These are phyloP conservation scores for Globisporangium yorkense DNA, from an alignment of 352 stramenopile species.

Conservation along the genomic window DNA sequence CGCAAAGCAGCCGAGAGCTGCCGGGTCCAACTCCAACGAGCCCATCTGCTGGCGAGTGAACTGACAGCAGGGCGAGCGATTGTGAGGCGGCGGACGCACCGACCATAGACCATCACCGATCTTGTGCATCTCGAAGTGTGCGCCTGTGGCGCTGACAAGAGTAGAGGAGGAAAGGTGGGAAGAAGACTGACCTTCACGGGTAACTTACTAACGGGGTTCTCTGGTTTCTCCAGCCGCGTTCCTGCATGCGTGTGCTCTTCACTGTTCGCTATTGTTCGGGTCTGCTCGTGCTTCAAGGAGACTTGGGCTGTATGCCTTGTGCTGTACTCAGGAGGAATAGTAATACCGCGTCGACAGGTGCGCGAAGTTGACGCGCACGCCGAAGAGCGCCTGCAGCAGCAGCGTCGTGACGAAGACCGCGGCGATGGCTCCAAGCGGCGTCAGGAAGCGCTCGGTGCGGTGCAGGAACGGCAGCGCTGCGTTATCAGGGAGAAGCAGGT, in stretches of 20 bases:
- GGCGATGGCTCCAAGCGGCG: constrained; percentile 74
- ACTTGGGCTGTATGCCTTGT: neutral
- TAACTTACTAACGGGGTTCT: neutral
- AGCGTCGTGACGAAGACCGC: constrained; percentile 80
- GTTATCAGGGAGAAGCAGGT: neutral
- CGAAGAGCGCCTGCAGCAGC: constrained; percentile 66
- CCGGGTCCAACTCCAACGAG: neutral
- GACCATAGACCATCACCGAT: neutral
- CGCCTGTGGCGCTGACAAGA: no score
- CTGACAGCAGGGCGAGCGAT: neutral
- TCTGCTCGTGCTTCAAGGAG: neutral
- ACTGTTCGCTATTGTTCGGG: neutral
- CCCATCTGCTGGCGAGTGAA: neutral
- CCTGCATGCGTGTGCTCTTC: neutral
- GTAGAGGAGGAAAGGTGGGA: neutral
- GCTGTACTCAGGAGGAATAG: constrained; percentile 40
- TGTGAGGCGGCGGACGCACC: neutral
- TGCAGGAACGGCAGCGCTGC: constrained; percentile 86
- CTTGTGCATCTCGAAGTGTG: no score
- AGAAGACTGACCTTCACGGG: neutral
- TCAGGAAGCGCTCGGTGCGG: constrained; percentile 87
- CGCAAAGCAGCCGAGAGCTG: constrained; percentile 21
- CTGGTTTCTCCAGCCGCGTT: neutral
- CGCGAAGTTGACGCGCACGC: constrained; percentile 58
- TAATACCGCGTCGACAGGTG: constrained; percentile 79